Conservation (phyloP, 2,329 filamentous ascomycete species). For the Sclerotinia trifoliorum region DNA sequence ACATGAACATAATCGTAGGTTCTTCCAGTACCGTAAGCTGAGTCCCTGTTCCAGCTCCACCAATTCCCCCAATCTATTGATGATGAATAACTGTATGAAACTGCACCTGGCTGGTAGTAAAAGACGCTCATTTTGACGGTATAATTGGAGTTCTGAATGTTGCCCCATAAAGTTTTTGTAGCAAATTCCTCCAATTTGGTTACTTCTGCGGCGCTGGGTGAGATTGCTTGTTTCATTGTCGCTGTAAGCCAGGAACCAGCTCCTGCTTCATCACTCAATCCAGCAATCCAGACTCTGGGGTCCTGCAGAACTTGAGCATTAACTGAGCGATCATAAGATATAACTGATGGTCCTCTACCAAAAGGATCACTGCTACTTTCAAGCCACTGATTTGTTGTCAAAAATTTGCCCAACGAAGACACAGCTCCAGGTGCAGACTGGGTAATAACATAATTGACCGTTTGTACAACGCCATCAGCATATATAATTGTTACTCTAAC, state of each 20-base stretch:
- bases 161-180: conserved; percentile 50
- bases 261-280: conserved; percentile 59
- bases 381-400: conserved; percentile 55
- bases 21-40: conserved; percentile 48
- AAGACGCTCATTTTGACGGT: conserved; percentile 56
- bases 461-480: conserved; percentile 49
- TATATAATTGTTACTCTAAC: conserved; percentile 50
- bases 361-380: conserved; percentile 54
- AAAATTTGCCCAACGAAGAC: conserved; percentile 50
- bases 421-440: conserved; percentile 48
- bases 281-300: conserved; percentile 56
- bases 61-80: conserved; percentile 50
- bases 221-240: conserved; percentile 53
- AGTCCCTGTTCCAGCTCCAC: conserved; percentile 51
- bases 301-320: conserved; percentile 47
- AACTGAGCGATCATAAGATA: conserved; percentile 55
- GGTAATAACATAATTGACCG: conserved; percentile 56
- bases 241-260: conserved; percentile 56
- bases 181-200: conserved; percentile 54
- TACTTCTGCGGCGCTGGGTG: conserved; percentile 51
- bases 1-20: conserved; percentile 62
- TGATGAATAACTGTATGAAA: conserved; percentile 47
- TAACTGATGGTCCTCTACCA: conserved; percentile 52
- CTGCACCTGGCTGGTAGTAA: conserved; percentile 51
- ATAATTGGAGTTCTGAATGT: conserved; percentile 49